phyloP scores from a whole-genome alignment of 768 basidiomycete species.

The Tulasnella calospora region DNA sequence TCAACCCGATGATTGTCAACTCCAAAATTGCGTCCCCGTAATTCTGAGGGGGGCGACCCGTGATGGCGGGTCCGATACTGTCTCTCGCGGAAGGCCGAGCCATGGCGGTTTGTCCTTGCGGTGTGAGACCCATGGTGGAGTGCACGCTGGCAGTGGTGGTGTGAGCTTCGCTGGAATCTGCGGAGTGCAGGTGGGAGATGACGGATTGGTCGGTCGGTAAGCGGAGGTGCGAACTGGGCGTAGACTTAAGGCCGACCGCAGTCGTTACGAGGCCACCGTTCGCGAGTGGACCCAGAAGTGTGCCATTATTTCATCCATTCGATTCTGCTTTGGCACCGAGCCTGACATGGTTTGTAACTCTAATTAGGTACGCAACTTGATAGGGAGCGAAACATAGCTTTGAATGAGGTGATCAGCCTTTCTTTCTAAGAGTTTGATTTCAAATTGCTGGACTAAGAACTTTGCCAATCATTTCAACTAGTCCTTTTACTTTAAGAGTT shows the following conservation, averaged over 20 bases:
- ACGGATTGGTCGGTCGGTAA: not conserved
- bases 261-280: constrained; percentile 94
- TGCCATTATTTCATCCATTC: constrained; percentile 34
- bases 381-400: not conserved
- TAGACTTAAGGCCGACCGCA: constrained; percentile 78
- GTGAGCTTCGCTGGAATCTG: constrained; percentile 35
- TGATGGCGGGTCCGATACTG: not conserved
- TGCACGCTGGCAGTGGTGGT: not conserved
- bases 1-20: constrained; percentile 50
- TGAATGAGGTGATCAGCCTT: not conserved
- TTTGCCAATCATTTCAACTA: not conserved
- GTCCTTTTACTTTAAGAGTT: not conserved
- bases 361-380: not conserved
- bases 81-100: not conserved
- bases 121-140: not conserved
- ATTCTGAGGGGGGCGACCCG: constrained; percentile 43
- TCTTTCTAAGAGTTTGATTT: not conserved
- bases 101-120: not conserved
- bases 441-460: not conserved
- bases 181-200: constrained; percentile 31
- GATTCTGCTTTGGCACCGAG: not conserved
- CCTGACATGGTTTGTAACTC: not conserved
- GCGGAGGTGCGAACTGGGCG: not conserved
- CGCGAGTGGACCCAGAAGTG: constrained; percentile 99
- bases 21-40: constrained; percentile 48